phyloP scores from a whole-genome alignment of 257 asterid species.

The Linaria vulgaris region DNA sequence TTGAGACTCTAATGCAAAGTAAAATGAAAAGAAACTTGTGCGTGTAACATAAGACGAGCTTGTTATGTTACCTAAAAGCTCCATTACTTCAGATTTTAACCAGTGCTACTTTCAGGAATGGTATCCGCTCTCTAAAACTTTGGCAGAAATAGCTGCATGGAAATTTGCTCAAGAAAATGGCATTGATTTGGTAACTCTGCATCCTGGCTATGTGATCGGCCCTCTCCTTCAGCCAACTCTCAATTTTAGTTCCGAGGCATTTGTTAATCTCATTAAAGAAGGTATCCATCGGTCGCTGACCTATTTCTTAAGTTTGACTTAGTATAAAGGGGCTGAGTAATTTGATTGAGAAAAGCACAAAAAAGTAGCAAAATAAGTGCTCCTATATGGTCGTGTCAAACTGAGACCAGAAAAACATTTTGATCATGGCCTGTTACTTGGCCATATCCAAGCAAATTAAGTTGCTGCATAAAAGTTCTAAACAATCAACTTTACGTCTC shows the following conservation, averaged over 20 bases:
- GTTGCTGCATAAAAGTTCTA: background rate
- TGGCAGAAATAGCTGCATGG: constrained; percentile 57
- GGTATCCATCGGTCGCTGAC: constrained; percentile 17
- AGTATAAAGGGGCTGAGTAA: too few relatives aligned
- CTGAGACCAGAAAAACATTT: background rate
- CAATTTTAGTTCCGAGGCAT: constrained; percentile 28
- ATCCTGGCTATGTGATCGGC: constrained; percentile 51
- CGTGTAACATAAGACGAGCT: too few relatives aligned
- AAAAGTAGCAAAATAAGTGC: background rate
- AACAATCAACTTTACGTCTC: background rate
- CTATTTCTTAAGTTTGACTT: background rate
- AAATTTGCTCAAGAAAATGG: constrained; percentile 40
- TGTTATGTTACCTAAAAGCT: too few relatives aligned
- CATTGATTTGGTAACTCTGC: constrained; percentile 42
- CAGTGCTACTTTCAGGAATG: constrained; percentile 25
- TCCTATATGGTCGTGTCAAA: too few relatives aligned
- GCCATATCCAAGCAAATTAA: too few relatives aligned
- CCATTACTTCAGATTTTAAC: background rate
- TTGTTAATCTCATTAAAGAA: constrained; percentile 32
- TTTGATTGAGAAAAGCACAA: too few relatives aligned
- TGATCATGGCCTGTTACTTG: too few relatives aligned
- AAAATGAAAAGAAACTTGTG: too few relatives aligned
- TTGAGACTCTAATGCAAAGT: too few relatives aligned
- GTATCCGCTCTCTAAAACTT: constrained; percentile 41
- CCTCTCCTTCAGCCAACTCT: constrained; percentile 57